Conservation (phyloP, 495 filamentous ascomycete species). For the Neurospora intermedia region DNA sequence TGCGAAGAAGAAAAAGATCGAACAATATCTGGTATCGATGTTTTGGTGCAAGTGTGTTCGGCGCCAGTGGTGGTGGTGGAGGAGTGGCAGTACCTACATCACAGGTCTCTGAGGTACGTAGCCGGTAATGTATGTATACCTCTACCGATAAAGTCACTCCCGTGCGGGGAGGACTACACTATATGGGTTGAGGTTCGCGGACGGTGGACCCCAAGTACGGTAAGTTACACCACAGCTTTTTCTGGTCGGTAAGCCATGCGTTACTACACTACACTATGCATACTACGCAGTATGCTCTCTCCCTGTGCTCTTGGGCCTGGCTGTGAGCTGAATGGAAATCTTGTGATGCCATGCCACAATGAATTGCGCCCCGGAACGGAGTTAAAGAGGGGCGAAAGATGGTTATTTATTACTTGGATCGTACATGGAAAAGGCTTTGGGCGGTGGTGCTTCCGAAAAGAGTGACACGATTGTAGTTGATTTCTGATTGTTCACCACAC, state of each 20-base stretch:
- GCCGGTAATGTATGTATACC: background rate
- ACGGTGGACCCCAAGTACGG: background rate
- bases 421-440: too few relatives aligned
- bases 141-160: background rate
- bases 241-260: background rate
- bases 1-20: too few relatives aligned
- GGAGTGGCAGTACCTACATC: slow-evolving; percentile 24
- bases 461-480: background rate
- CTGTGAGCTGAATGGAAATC: background rate
- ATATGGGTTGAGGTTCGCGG: background rate
- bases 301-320: background rate
- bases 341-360: background rate
- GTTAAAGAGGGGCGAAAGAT: background rate
- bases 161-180: background rate
- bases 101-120: background rate
- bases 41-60: too few relatives aligned
- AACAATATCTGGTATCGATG: too few relatives aligned
- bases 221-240: background rate
- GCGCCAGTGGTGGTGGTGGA: slow-evolving; percentile 52
- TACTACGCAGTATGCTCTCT: background rate
- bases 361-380: background rate
- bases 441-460: background rate
- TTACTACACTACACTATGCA: background rate
- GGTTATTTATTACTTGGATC: too few relatives aligned
- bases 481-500: background rate